phyloP scores from a whole-genome alignment of 2,329 filamentous ascomycete genomes.

The Aureobasidium namibiae region DNA sequence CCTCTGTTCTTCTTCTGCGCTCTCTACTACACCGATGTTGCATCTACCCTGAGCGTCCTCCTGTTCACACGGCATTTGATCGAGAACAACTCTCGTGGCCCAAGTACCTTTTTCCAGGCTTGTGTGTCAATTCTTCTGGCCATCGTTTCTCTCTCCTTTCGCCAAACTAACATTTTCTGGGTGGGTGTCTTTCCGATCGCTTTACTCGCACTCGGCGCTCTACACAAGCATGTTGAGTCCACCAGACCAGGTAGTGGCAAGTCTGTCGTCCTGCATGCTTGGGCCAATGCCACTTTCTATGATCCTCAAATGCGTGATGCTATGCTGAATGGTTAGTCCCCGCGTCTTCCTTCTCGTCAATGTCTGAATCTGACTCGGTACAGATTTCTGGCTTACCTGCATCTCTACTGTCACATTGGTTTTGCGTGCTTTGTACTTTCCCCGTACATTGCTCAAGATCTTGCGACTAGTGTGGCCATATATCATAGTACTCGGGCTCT shows the following conservation, averaged over 20 bases:
- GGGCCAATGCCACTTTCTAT: constrained; percentile 38
- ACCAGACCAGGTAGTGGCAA: constrained; percentile 14
- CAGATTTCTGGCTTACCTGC: constrained; percentile 20
- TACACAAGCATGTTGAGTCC: constrained; percentile 43
- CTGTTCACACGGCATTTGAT: constrained; percentile 52
- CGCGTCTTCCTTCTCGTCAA: not conserved
- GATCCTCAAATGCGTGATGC: constrained; percentile 43
- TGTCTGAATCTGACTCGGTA: constrained; percentile 4
- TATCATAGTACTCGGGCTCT: constrained; percentile 56
- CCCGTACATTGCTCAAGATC: not conserved
- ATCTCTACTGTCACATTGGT: not conserved
- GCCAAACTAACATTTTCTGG: constrained; percentile 98
- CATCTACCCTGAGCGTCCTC: constrained; percentile 70
- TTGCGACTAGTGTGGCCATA: constrained; percentile 34
- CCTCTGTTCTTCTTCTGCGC: constrained; percentile 93
- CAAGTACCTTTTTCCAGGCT: constrained; percentile 11
- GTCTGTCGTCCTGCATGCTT: constrained; percentile 25
- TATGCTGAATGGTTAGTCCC: constrained; percentile 37
- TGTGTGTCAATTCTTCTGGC: constrained; percentile 46
- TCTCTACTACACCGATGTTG: constrained; percentile 89
- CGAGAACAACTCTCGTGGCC: constrained; percentile 11
- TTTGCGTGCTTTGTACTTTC: not conserved
- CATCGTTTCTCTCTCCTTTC: constrained; percentile 60
- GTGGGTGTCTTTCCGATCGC: constrained; percentile 67
- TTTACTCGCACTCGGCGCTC: constrained; percentile 38